Evolutionary conservation across 2,329 filamentous ascomycete species (phyloP).

Genomic region (Scopulariopsis brevicaulis): DNA sequence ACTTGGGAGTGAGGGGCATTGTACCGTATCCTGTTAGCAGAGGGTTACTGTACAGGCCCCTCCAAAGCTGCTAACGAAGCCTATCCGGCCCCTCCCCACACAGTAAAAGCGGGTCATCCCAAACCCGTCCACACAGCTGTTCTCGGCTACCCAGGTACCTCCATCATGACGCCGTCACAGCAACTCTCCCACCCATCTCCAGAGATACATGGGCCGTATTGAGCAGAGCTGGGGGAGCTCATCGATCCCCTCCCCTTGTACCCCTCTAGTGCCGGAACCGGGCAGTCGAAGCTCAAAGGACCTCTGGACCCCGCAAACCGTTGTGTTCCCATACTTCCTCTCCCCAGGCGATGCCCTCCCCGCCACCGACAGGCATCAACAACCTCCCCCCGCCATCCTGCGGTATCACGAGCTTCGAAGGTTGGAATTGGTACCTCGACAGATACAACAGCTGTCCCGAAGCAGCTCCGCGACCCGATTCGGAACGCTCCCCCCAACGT

Average conservation of each 20-base stretch:
- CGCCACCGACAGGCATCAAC: slow-evolving; percentile 1
- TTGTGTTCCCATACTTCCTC: not conserved
- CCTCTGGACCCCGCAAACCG: slow-evolving; percentile 3
- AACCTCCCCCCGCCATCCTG: not conserved
- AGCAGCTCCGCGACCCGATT: not conserved
- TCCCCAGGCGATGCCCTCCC: not conserved
- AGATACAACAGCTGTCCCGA: not conserved
- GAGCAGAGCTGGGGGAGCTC: not conserved
- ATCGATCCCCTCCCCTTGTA: not conserved
- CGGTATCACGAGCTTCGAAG: not conserved
- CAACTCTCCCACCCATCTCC: not conserved
- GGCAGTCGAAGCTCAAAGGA: not conserved
- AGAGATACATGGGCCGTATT: not conserved
- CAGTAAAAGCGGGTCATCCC: not conserved
- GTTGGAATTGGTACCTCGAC: not conserved
- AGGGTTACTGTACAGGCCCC: not conserved
- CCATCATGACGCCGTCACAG: slow-evolving; percentile 2
- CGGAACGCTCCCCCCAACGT: slow-evolving; percentile 5
- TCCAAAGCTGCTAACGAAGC: not conserved
- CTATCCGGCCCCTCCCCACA: not conserved
- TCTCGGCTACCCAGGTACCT: not conserved
- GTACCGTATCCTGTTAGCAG: not conserved
- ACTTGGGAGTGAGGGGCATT: not conserved
- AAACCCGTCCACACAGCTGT: not conserved
- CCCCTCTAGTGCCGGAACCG: not conserved